Base-by-base conservation (phyloP, 1,284 basidiomycete genomes). In the Ganoderma leucocontextum region DNA sequence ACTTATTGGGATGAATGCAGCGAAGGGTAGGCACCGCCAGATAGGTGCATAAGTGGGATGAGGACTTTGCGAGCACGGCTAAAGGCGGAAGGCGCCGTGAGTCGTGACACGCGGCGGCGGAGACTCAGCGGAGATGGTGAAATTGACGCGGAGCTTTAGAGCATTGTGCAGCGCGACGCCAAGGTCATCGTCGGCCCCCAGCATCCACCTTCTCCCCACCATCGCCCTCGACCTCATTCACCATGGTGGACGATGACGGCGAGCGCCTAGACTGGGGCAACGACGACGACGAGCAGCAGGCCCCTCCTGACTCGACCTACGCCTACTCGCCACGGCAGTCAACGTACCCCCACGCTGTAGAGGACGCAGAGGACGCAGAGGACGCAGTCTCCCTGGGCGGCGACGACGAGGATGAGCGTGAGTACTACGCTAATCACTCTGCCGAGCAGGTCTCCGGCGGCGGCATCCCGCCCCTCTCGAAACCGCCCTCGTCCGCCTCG, bases 201-300 rank as follows among this genome's bases (percentile, higher is more conserved):
- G 12, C 63, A 47, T 33, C 42, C 39, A 58, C 64, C 60, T 65
- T 42, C 29, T 17, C 57, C 61, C 47, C 22, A 67, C 12, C 53
- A 42, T 36, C 33, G 55, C 38, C 53, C 42, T 42, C 63, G 29
- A 38, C 49, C 15, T 35, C 36, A 4, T 35, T 29, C 68, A 74
- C 62, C 73, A 92, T 92, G 91, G 53, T 59, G 9, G 89, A 87
- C 72, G 89, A 91, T 74, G 91, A 93, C 66, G 81, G 79, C 53
- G 91, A 93, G 76, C 80, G 86, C 42, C 82, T 93, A 44, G 91
- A 93, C 80, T 93, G 92, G 92, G 89, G 88, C 41, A 86, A 90
- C 75, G 91, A 91, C 68, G 91, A 92, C 62, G 88, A 91, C 67
- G 88, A 89, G 72, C 76, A 74, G 58, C 77, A 79, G 68, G 74